Evolutionary conservation across 2,329 filamentous ascomycete genomes (phyloP), one percentile per base, ranked within the genome.

Genomic region (Hymenoscyphus scutula): DNA sequence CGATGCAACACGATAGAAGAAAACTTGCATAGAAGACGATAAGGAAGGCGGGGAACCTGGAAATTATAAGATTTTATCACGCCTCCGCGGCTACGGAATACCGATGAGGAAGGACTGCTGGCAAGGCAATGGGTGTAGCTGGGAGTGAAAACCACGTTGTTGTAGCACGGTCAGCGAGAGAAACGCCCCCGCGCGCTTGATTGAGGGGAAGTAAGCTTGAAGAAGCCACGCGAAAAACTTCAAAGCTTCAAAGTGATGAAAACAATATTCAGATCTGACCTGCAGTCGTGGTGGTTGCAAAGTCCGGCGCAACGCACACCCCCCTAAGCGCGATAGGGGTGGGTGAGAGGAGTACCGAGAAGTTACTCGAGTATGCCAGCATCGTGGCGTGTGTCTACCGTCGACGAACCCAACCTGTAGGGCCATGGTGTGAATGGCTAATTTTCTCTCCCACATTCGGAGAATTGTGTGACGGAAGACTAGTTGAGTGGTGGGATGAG

Each of bases 11-110:
- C 45, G 19, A 48, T 13, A 23, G 45, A 48, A 48, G 23, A 23
- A 48, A 48, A 13, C 6, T 8, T 23, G 45, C 45, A 48, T 48
- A 48, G 19, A 48, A 48, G 45, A 25, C 45, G n/a, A 48, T 48
- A 48, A 48, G 45, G 45, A 48, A 48, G 45, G 45, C n/a, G 45
- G 45, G 45, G 45, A 23, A 48, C 45, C 45, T 48, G 45, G 45
- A 48, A 48, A 48, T 25, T 19, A 48, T 48, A 48, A 48, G 19
- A 25, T 48, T 48, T 23, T 3, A 48, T 23, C 41, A 25, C 41
- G n/a, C 45, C 45, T 48, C 23, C 45, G 45, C 45, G 45, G 45
- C 19, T 48, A 48, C 13, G 10, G 25, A 48, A 10, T 23, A 48
- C 45, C 23, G 45, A 48, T 48, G 45, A 23, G 45, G 41, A 48